Evolutionary conservation across 2,329 filamentous ascomycete species (phyloP).

Genomic region (Penicillium polonicum): DNA sequence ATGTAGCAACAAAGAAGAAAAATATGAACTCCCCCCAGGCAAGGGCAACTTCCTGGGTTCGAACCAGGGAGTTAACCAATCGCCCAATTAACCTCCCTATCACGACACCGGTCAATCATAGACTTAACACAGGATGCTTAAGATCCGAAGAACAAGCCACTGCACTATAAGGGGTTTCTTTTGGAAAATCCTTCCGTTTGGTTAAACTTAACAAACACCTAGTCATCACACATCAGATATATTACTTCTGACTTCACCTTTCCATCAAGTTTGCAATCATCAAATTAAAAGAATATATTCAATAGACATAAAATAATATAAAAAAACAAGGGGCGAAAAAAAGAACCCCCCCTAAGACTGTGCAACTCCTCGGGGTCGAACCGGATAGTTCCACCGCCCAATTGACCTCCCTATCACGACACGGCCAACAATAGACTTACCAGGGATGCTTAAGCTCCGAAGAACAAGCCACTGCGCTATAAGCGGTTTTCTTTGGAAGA

Average conservation of each 20-base stretch:
- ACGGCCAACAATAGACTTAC: background rate
- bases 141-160: background rate
- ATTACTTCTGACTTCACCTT: too few species aligned
- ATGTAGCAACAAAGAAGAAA: background rate
- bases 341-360: too few species aligned
- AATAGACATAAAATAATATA: too few species aligned
- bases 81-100: background rate
- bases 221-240: background rate
- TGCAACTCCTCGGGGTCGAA: too few species aligned
- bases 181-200: background rate
- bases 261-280: too few species aligned
- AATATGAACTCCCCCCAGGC: background rate
- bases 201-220: background rate
- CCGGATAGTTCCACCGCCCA: background rate
- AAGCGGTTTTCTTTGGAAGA: background rate
- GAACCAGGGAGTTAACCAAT: too few species aligned
- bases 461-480: background rate
- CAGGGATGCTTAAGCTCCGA: background rate
- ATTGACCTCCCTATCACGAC: background rate
- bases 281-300: too few species aligned
- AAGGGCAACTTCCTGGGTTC: too few species aligned
- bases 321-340: too few species aligned
- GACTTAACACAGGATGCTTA: background rate
- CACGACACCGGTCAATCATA: background rate
- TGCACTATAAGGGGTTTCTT: background rate